phyloP scores from a whole-genome alignment of 1,139 yeast genomes.

The Lodderomyces beijingensis region DNA sequence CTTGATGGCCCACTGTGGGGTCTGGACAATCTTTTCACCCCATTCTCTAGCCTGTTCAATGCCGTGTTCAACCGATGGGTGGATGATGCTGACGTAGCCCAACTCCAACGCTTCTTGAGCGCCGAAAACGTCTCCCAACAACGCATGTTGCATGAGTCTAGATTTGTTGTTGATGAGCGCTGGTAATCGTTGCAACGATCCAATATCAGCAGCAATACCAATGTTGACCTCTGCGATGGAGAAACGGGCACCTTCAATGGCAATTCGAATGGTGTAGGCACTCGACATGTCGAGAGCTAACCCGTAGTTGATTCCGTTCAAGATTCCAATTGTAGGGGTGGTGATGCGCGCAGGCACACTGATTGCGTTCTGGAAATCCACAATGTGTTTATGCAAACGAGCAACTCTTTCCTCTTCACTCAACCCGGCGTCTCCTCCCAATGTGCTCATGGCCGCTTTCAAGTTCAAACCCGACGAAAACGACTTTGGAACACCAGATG shows the following conservation, averaged over 20 bases:
- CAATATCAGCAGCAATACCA: slow-evolving; percentile 80
- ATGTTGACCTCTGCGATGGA: slow-evolving; percentile 68
- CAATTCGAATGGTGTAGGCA: slow-evolving; percentile 56
- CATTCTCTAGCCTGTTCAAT: slow-evolving; percentile 45
- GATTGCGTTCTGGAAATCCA: slow-evolving; percentile 57
- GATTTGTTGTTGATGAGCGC: slow-evolving; percentile 52
- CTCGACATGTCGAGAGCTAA: slow-evolving; percentile 66
- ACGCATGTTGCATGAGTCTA: slow-evolving; percentile 56
- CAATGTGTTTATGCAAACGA: slow-evolving; percentile 37
- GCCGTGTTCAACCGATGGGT: slow-evolving; percentile 47
- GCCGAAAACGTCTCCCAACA: slow-evolving; percentile 57
- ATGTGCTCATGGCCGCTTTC: slow-evolving; percentile 28
- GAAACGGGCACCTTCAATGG: slow-evolving; percentile 49
- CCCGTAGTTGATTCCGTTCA: slow-evolving; percentile 52
- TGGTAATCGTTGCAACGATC: slow-evolving; percentile 69
- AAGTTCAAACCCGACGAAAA: slow-evolving; percentile 70
- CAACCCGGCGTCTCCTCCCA: not conserved
- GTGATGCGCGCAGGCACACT: slow-evolving; percentile 41
- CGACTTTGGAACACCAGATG: slow-evolving; percentile 53
- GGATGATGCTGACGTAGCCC: slow-evolving; percentile 52
- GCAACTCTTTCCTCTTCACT: slow-evolving; percentile 17
- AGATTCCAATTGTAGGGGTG: slow-evolving; percentile 46
- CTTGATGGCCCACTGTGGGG: slow-evolving; percentile 56
- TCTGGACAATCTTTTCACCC: slow-evolving; percentile 46
- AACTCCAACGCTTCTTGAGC: slow-evolving; percentile 52